Evolutionary conservation across 441 rosid genomes (phyloP).

Genomic region (Jatropha multifida): DNA sequence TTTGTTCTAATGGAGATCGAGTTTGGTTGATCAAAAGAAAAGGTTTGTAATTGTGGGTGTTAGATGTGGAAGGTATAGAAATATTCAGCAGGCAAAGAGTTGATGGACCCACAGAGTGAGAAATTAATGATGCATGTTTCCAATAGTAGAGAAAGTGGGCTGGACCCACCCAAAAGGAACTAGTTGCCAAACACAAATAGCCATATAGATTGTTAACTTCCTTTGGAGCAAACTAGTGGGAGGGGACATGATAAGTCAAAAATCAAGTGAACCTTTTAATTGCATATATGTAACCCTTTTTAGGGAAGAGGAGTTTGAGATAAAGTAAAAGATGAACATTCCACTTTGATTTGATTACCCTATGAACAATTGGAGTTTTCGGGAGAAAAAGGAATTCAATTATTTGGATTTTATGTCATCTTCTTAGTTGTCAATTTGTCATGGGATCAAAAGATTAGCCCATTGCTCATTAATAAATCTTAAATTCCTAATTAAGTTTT

Average conservation of each 20-base stretch:
- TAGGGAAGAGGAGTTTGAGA: not conserved
- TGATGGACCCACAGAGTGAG: constrained; percentile 14
- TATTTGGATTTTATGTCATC: not conserved
- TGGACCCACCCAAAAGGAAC: constrained; percentile 13
- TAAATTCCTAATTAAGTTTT: too few species aligned
- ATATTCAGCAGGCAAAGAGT: not conserved
- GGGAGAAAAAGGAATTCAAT: not conserved
- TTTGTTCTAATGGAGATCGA: too few species aligned
- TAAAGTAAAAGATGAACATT: constrained; percentile 19
- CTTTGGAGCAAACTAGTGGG: constrained; percentile 9
- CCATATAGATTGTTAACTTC: constrained; percentile 7
- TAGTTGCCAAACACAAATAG: constrained; percentile 18
- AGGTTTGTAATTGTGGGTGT: not conserved
- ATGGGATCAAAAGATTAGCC: too few species aligned
- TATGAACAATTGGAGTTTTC: constrained; percentile 2
- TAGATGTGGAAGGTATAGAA: not conserved
- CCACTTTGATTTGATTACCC: constrained; percentile 21
- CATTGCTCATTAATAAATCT: too few species aligned
- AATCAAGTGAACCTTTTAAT: constrained; percentile 16
- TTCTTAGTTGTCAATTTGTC: not conserved
- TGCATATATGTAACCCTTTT: constrained; percentile 3
- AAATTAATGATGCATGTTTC: constrained; percentile 22
- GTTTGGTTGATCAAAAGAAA: too few species aligned
- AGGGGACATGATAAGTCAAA: constrained; percentile 11
- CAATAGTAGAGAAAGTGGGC: constrained; percentile 22